Evolutionary conservation across 768 basidiomycete genomes (phyloP).

Genomic region (Tephrocybe sp.): DNA sequence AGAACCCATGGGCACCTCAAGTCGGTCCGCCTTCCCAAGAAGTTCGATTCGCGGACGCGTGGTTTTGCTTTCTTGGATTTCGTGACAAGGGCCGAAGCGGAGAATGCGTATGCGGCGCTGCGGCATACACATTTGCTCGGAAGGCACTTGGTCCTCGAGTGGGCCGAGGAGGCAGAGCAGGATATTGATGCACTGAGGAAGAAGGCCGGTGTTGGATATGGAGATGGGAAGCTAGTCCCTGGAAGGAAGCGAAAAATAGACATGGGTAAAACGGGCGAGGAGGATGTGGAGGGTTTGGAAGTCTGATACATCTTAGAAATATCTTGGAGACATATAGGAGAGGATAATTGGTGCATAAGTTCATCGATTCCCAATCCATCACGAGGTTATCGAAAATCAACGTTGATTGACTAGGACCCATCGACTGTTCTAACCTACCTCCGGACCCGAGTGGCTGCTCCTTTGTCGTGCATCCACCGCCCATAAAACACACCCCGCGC

Average conservation of each 20-base stretch:
- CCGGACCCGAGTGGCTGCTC: too few relatives aligned
- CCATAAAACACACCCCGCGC: too few relatives aligned
- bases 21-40: constrained; percentile 90
- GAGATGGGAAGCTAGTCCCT: constrained; percentile 68
- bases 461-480: too few relatives aligned
- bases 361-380: too few relatives aligned
- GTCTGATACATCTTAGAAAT: too few relatives aligned
- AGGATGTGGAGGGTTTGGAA: constrained; percentile 37
- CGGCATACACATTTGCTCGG: constrained; percentile 96
- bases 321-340: too few relatives aligned
- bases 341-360: too few relatives aligned
- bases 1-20: constrained; percentile 93
- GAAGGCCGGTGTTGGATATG: constrained; percentile 80
- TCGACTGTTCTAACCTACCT: too few relatives aligned
- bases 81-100: constrained; percentile 84
- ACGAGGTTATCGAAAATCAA: too few relatives aligned
- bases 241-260: constrained; percentile 73
- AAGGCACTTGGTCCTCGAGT: constrained; percentile 91
- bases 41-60: constrained; percentile 84
- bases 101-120: constrained; percentile 82
- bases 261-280: constrained; percentile 41
- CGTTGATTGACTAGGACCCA: too few relatives aligned
- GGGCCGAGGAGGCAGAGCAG: constrained; percentile 84
- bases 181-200: constrained; percentile 75
- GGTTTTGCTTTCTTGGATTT: constrained; percentile 99